Base-by-base conservation (phyloP, 2,329 filamentous ascomycete species). In the Alternaria infectoria region DNA sequence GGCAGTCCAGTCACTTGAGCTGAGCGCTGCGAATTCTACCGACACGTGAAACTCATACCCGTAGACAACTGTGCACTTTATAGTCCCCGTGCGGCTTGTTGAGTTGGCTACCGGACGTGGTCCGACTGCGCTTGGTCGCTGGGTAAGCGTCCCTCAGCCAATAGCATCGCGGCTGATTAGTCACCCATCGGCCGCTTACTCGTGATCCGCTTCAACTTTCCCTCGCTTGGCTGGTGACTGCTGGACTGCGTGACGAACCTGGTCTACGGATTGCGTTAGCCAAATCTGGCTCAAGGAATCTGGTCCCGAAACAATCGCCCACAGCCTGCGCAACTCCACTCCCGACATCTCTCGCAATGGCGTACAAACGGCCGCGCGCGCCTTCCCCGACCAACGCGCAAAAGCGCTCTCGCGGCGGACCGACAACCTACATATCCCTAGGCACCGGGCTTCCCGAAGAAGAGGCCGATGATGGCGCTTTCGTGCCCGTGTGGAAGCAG, bases 401-500 rank as follows among this genome's bases (percentile, higher is more conserved):
- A 96, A 88, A 89, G 93, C 81, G 90, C 90, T 73, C 90, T 90
- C 74, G 88, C 88, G 71, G 86, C 88, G 64, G 64, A 17, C 62
- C 56, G 12, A 21, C 65, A 15, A 92, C 47, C n/a, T 73, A 74
- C 56, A 69, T 79, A 5, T 68, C 69, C 12, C 64, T 77, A 8
- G 96, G 96, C 76, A 97, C 93, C 3, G 90, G 94, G 9, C 86
- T 99, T 15, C 93, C 92, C 4, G 86, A 90, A 52, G 88, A 93
- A 19, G 85, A 88, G 40, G 90, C 93, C 73, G 94, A 98, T 79
- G 93, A 97, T 83, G 95, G 94, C 65, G 93, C 92, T 44, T 98
- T 94, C 77, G 88, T 97, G 15, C 96, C 96, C 0, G 82, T 97
- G n/a, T 98, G 96, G 93, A 97, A 98, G 83, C 96, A 99, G 84